Percentiles rank a stretch among this genome's conserved stretches.
Conservation (phyloP, 1,284 basidiomycete species). For the Microbotryum lychnidis-dioicae region DNA sequence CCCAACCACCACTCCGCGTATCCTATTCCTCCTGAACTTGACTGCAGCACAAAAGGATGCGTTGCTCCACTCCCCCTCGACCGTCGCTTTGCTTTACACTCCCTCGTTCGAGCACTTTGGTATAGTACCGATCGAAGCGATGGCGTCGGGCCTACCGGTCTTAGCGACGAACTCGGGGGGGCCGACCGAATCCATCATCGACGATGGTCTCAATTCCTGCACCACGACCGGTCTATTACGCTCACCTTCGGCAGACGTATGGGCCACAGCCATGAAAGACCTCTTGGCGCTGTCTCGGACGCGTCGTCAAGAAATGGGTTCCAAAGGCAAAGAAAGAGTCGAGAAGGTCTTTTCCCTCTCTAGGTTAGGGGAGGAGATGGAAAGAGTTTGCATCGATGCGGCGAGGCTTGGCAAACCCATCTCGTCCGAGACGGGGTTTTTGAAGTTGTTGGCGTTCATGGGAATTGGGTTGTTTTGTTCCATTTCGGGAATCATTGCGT, state of each 20-base stretch:
- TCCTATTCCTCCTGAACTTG: conserved; percentile 81
- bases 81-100: conserved; percentile 77
- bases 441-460: conserved; percentile 1
- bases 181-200: conserved; percentile 78
- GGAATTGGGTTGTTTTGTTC: not conserved
- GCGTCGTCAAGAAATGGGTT: conserved; percentile 49
- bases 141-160: conserved; percentile 84
- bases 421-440: conserved; percentile 19
- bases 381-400: conserved; percentile 49
- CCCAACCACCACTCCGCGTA: conserved; percentile 46
- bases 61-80: conserved; percentile 52
- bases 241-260: conserved; percentile 52
- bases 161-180: conserved; percentile 84
- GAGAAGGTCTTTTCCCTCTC: conserved; percentile 52
- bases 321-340: conserved; percentile 55
- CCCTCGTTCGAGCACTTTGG: conserved; percentile 95
- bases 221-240: conserved; percentile 58
- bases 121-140: conserved; percentile 90
- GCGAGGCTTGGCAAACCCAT: conserved; percentile 19
- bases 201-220: conserved; percentile 36
- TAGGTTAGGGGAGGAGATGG: conserved; percentile 61
- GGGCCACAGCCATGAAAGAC: conserved; percentile 59
- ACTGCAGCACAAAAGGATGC: conserved; percentile 68
- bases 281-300: conserved; percentile 51
- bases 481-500: not conserved